phyloP scores from a whole-genome alignment of 768 basidiomycete species.

The Tylopilus vinaceipallidus region DNA sequence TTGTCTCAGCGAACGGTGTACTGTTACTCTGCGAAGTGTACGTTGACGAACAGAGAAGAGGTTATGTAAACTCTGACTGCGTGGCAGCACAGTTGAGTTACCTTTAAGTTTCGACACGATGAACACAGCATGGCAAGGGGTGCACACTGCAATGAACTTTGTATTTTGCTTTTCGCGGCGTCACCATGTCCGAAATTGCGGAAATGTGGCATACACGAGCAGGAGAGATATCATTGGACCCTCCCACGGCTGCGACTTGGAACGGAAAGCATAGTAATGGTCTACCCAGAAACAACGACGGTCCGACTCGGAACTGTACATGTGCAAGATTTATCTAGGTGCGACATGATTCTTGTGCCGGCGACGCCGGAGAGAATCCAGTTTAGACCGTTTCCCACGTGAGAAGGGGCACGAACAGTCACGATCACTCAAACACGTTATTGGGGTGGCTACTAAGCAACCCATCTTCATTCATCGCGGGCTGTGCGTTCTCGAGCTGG shows the following conservation, averaged over 20 bases:
- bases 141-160: constrained; percentile 16
- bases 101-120: constrained; percentile 4
- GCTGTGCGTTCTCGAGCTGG: constrained; percentile 13
- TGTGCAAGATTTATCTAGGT: constrained; percentile 7
- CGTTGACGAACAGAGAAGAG: constrained; percentile 8
- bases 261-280: not conserved
- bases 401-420: not conserved
- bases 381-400: not conserved
- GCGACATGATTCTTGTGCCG: not conserved
- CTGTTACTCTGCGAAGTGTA: constrained; percentile 15
- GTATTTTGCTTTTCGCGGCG: not conserved
- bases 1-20: constrained; percentile 5
- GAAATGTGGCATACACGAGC: constrained; percentile 26
- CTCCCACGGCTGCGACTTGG: not conserved
- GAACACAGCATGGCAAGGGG: constrained; percentile 1
- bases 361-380: not conserved
- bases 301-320: not conserved
- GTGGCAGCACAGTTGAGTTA: not conserved
- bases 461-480: constrained; percentile 3
- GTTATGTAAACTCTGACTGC: constrained; percentile 16
- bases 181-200: constrained; percentile 15
- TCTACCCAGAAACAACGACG: constrained; percentile 1
- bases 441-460: not conserved
- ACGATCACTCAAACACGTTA: constrained; percentile 10
- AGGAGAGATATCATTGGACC: constrained; percentile 10